These are phyloP conservation scores for Perilla frutescens DNA, from an alignment of 257 asterid genomes.

Conservation along the genomic window DNA sequence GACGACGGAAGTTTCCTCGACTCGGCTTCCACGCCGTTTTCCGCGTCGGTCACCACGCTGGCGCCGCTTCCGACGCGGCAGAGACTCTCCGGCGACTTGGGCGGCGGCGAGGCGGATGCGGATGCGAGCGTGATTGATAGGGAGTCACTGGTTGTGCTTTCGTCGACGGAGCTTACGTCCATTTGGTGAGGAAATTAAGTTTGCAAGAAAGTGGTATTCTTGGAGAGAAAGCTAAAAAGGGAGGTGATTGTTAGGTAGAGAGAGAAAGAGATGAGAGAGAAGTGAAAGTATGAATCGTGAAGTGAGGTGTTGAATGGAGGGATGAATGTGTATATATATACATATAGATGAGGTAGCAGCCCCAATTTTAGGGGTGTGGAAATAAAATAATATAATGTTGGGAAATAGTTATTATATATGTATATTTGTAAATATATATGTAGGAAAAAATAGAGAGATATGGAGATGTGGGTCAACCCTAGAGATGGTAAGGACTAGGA, in stretches of 20 bases:
- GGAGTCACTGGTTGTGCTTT: constrained; percentile 62
- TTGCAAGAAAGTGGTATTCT: not conserved
- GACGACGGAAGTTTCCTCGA: constrained; percentile 86
- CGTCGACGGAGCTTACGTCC: constrained; percentile 61
- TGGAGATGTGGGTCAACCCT: constrained; percentile 81
- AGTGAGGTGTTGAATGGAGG: constrained; percentile 30
- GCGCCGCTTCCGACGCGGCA: constrained; percentile 79
- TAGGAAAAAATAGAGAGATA: constrained; percentile 18
- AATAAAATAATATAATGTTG: constrained; percentile 25
- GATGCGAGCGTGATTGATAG: constrained; percentile 40
- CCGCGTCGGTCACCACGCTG: constrained; percentile 60
- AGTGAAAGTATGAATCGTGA: constrained; percentile 18
- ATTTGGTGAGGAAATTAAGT: constrained; percentile 23
- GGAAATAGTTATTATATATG: not conserved
- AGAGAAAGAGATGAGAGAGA: not conserved
- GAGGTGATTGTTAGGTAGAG: too few species aligned
- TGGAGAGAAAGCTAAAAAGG: too few species aligned
- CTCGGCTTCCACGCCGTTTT: constrained; percentile 74
- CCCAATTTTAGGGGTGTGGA: constrained; percentile 14
- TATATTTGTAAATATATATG: too few species aligned
- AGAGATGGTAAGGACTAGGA: constrained; percentile 62
- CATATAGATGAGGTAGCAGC: not conserved
- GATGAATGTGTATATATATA: constrained; percentile 36
- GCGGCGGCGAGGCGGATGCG: constrained; percentile 32
- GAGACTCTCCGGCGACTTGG: constrained; percentile 55